Conservation (phyloP, 352 stramenopile species). For the Phytophthora kernoviae region DNA sequence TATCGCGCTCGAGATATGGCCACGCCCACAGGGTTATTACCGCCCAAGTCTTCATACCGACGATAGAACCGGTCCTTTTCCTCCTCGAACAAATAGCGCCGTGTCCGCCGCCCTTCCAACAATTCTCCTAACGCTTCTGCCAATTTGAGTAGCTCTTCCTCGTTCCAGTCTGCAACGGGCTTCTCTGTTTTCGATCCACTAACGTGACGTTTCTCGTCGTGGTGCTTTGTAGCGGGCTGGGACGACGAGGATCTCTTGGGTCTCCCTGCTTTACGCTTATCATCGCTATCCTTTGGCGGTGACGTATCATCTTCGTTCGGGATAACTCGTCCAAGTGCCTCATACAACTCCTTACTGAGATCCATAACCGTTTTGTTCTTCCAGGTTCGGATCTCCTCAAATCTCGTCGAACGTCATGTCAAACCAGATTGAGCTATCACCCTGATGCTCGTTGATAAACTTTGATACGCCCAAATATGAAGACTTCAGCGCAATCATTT, state of each 20-base stretch:
- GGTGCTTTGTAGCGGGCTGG: constrained; percentile 8
- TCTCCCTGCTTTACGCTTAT: constrained; percentile 13
- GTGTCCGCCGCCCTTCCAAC: constrained; percentile 35
- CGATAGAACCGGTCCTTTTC: constrained; percentile 44
- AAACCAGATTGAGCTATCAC: constrained; percentile 34
- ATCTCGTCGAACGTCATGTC: constrained; percentile 25
- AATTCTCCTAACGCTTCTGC: constrained; percentile 41
- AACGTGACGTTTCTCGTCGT: constrained; percentile 16
- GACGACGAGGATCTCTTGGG: background rate
- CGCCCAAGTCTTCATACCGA: constrained; percentile 39
- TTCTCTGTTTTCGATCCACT: constrained; percentile 28
- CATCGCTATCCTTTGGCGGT: constrained; percentile 14
- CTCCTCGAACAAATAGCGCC: constrained; percentile 48
- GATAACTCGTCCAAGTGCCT: constrained; percentile 31
- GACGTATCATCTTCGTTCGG: background rate
- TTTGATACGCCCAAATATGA: constrained; percentile 30
- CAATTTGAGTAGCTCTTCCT: constrained; percentile 38
- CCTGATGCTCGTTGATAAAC: constrained; percentile 27
- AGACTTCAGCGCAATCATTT: constrained; percentile 48
- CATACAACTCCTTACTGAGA: constrained; percentile 35
- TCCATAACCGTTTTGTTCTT: constrained; percentile 42
- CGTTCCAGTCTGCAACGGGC: constrained; percentile 36
- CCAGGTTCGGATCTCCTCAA: constrained; percentile 32
- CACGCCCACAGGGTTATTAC: constrained; percentile 26
- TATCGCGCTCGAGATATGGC: constrained; percentile 35